Base-by-base conservation (phyloP, 2,329 filamentous ascomycete genomes). In the Fusarium subglutinans region DNA sequence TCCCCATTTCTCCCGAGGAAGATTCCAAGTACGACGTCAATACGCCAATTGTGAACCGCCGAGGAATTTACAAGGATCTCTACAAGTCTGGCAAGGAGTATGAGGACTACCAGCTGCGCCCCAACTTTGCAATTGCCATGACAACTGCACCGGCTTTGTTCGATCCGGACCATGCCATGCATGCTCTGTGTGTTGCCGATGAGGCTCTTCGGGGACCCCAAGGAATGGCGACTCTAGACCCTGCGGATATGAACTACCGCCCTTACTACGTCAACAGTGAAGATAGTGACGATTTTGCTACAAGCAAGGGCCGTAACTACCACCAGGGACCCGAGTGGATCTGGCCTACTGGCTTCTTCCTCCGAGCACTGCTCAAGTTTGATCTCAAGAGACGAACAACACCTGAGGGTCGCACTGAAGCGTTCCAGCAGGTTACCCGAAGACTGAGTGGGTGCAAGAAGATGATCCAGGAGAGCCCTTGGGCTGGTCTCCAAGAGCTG, bases 301-400 rank as follows among this genome's bases (percentile, higher is more conserved):
- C 96, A 0, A 91, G 93, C 77, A 98, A 98, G 83, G 96, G 96
- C 56, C 89, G 96, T 64, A 99, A 98, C 83, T 99, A 99, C 84
- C 96, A 99, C 82, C 96, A 98, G 82, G 96, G 96, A 9, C 97
- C 96, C 0, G 96, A 99, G 82, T 99, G 96, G 96, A 85, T 98
- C 30, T 99, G 96, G 96, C 97, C 96, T 1, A 96, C 94, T 3
- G 96, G 96, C 9, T 99, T 95, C 86, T 99, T 98, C 87, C 87
- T 98, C 28, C 91, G 97, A 55, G 96, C 96, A 3, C 86, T 99
- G 74, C 88, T 99, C 72, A 93, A 95, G 82, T 98, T 98, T 79
- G 95, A 98, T 81, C 85, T 98, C 56, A 88, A 89, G 85, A 88
- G 95, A 37, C 89, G 94, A 55, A 77, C 76, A 41, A 83, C 82